Percentiles rank a stretch among this genome's conserved stretches.
These are phyloP conservation scores for Tulasnella sp. DNA, from an alignment of 768 basidiomycete genomes.

Conservation along the genomic window DNA sequence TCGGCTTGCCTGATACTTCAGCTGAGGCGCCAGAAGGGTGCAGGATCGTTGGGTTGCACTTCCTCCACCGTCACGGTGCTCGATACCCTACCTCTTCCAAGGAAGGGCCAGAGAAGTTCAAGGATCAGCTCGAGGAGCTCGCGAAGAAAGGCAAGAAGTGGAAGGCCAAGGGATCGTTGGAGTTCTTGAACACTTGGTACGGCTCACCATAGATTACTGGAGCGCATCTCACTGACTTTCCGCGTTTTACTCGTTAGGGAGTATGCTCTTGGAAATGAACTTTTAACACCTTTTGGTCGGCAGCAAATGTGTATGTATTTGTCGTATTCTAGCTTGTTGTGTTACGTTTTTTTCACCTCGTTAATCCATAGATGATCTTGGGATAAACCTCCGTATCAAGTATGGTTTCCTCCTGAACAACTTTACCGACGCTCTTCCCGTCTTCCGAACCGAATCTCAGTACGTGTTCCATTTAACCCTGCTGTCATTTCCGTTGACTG, in stretches of 20 bases:
- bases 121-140: constrained; percentile 12
- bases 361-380: constrained; percentile 37
- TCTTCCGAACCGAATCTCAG: constrained; percentile 43
- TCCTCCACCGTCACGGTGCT: constrained; percentile 80
- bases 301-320: constrained; percentile 37
- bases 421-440: constrained; percentile 40
- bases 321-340: neutral
- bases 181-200: constrained; percentile 42
- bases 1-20: constrained; percentile 63
- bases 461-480: neutral
- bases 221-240: constrained; percentile 46
- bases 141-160: constrained; percentile 22
- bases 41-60: constrained; percentile 66
- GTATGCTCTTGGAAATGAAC: constrained; percentile 83
- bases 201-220: constrained; percentile 44
- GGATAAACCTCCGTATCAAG: constrained; percentile 45
- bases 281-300: constrained; percentile 42
- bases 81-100: constrained; percentile 45
- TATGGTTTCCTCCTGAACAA: constrained; percentile 65
- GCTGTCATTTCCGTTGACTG: neutral
- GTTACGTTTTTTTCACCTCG: neutral
- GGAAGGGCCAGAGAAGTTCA: constrained; percentile 30
- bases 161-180: constrained; percentile 36
- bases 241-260: constrained; percentile 51
- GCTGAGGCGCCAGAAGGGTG: constrained; percentile 70